phyloP scores from a whole-genome alignment of 768 basidiomycete species.

The Lentinula detonsa region DNA sequence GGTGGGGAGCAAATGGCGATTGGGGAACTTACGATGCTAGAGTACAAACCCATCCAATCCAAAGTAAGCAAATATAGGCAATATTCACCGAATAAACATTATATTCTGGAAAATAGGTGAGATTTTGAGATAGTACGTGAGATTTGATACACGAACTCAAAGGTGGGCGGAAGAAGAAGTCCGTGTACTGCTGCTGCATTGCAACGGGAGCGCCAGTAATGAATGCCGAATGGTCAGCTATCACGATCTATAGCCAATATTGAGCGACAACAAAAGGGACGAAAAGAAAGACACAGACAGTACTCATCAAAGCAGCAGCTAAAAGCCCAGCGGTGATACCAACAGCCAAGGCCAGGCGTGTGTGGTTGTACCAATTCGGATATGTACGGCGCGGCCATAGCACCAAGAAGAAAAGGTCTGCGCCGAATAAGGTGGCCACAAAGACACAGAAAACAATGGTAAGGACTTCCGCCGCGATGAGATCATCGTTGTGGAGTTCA shows the following conservation, averaged over 20 bases:
- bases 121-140: background rate
- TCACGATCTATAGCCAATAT: conserved; percentile 16
- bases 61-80: conserved; percentile 25
- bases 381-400: conserved; percentile 26
- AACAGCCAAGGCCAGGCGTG: conserved; percentile 17
- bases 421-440: conserved; percentile 29
- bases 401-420: conserved; percentile 30
- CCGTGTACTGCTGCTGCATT: conserved; percentile 11
- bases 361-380: conserved; percentile 22
- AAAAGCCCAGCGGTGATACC: conserved; percentile 20
- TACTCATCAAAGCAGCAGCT: conserved; percentile 22
- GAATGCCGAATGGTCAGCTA: conserved; percentile 17
- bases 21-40: conserved; percentile 16
- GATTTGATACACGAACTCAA: conserved; percentile 13
- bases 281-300: conserved; percentile 16
- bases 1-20: background rate
- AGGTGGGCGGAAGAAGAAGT: conserved; percentile 20
- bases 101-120: conserved; percentile 16
- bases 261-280: background rate
- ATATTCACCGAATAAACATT: conserved; percentile 23
- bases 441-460: conserved; percentile 29
- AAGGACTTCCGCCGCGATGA: conserved; percentile 21
- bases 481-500: conserved; percentile 22
- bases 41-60: conserved; percentile 23
- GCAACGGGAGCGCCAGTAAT: conserved; percentile 19